These are phyloP conservation scores for Cadophora gregata DNA, from an alignment of 2,329 filamentous ascomycete genomes.

Conservation along the genomic window DNA sequence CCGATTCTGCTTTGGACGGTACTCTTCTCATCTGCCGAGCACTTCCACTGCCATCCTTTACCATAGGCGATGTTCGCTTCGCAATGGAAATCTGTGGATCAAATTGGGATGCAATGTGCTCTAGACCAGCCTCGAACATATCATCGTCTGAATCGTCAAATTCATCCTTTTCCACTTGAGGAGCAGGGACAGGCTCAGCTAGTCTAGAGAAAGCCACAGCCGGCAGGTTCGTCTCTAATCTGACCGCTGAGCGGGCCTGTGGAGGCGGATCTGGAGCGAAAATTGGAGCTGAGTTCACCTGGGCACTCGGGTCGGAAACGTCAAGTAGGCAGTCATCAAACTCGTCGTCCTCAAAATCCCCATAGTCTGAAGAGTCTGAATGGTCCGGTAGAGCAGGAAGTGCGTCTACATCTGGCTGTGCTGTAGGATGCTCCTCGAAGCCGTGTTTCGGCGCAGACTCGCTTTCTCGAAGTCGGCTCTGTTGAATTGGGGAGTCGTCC, in stretches of 20 bases:
- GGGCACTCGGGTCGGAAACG: slow-evolving; percentile 55
- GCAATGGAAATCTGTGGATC: slow-evolving; percentile 47
- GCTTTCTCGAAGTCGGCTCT: slow-evolving; percentile 12
- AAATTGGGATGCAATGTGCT: slow-evolving; percentile 61
- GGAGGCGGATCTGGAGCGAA: slow-evolving; percentile 17
- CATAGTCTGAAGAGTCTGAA: slow-evolving; percentile 42
- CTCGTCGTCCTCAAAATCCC: slow-evolving; percentile 60
- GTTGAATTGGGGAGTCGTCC: slow-evolving; percentile 18
- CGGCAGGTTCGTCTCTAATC: not conserved
- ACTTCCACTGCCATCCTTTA: not conserved
- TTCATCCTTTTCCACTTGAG: slow-evolving; percentile 54
- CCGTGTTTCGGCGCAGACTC: not conserved
- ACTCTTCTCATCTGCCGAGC: slow-evolving; percentile 10
- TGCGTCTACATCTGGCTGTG: not conserved
- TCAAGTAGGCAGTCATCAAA: slow-evolving; percentile 51
- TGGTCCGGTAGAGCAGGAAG: slow-evolving; percentile 13
- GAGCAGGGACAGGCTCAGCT: slow-evolving; percentile 2
- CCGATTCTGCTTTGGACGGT: slow-evolving; percentile 55
- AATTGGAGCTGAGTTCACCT: slow-evolving; percentile 14
- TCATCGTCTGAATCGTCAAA: slow-evolving; percentile 73
- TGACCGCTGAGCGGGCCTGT: not conserved
- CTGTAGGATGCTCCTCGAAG: not conserved
- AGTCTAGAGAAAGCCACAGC: slow-evolving; percentile 12
- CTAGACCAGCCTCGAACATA: slow-evolving; percentile 61
- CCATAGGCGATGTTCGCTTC: not conserved